phyloP scores from a whole-genome alignment of 208 protist genomes.

The Histomonas meleagridis region DNA sequence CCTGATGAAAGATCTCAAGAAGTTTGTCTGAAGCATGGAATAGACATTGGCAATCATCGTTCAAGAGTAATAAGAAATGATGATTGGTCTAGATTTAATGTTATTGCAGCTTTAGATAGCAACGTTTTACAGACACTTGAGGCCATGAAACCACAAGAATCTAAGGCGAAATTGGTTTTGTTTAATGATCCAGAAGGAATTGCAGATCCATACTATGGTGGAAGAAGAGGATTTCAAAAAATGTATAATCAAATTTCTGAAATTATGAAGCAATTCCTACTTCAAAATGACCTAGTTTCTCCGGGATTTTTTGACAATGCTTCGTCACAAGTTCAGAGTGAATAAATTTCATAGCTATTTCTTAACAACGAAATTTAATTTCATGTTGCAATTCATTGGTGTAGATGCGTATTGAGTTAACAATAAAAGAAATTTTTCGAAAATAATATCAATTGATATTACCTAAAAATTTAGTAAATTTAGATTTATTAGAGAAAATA shows the following conservation, averaged over 20 bases:
- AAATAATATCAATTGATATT: no score
- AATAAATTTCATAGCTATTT: no score
- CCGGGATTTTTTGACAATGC: no score
- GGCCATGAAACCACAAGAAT: background rate
- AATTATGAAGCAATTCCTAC: background rate
- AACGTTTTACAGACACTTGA: background rate
- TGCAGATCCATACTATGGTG: constrained; percentile 12
- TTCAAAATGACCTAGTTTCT: no score
- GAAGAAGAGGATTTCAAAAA: background rate
- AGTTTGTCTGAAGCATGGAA: background rate
- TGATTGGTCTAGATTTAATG: background rate
- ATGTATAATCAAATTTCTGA: background rate
- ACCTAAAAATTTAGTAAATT: no score
- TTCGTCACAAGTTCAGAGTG: no score
- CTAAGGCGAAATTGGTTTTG: background rate
- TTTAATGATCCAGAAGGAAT: background rate
- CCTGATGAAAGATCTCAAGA: background rate
- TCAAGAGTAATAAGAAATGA: background rate
- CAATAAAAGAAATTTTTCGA: no score
- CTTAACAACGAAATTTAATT: no score
- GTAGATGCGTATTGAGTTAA: no score
- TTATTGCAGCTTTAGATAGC: background rate
- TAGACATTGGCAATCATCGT: background rate
- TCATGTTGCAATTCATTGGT: no score
- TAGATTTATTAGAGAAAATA: no score